Conservation (phyloP, 2,329 filamentous ascomycete genomes). For the Colletotrichum paranaense region DNA sequence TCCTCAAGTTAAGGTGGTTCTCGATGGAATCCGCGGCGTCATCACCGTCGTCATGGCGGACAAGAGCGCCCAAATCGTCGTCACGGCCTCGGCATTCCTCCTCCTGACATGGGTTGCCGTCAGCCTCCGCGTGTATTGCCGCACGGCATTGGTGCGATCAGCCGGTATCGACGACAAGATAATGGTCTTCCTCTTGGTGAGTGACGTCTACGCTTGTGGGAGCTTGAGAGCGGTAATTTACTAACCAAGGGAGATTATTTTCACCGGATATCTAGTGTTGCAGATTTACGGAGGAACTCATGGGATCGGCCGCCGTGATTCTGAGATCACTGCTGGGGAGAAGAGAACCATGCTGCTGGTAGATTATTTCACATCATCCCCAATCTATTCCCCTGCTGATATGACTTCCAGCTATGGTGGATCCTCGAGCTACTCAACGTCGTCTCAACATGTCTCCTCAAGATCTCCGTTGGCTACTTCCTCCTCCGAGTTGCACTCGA, state of each 20-base stretch:
- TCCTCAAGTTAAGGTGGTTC: background rate
- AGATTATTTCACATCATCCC: background rate
- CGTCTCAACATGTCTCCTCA: conserved; percentile 44
- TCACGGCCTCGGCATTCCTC: conserved; percentile 44
- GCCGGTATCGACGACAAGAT: conserved; percentile 47
- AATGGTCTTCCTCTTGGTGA: conserved; percentile 44
- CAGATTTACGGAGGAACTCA: background rate
- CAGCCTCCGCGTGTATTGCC: conserved; percentile 45
- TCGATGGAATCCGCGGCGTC: background rate
- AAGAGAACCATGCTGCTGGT: background rate
- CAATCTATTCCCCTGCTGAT: background rate
- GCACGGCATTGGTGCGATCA: conserved; percentile 44
- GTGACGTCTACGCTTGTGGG: background rate
- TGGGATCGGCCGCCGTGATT: background rate
- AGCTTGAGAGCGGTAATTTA: background rate
- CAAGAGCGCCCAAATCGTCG: conserved; percentile 40
- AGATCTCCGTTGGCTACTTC: conserved; percentile 55
- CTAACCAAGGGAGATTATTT: background rate
- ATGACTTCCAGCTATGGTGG: conserved; percentile 45
- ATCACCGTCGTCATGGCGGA: conserved; percentile 19
- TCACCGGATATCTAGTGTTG: background rate
- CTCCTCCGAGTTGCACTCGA: conserved; percentile 53
- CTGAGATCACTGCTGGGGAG: background rate
- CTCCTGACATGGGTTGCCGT: conserved; percentile 46
- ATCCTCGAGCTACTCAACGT: conserved; percentile 54